A percentile compares a stretch with the other conserved stretches of the same genome.
These are phyloP conservation scores for Parastagonospora nodorum DNA, from an alignment of 2,329 filamentous ascomycete species.

Conservation along the genomic window DNA sequence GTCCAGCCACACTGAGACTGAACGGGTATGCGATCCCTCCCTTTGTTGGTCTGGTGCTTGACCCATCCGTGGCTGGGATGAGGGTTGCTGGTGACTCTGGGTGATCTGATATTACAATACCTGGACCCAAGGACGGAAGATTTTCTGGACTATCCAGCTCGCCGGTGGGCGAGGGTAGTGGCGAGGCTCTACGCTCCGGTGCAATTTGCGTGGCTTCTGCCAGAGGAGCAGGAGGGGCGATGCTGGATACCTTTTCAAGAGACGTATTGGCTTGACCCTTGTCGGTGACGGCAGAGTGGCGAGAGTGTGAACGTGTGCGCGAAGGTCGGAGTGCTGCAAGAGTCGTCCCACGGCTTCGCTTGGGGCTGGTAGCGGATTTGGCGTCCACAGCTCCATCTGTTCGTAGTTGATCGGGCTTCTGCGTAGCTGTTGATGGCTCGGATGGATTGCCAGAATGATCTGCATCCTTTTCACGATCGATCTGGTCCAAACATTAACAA, in stretches of 20 bases:
- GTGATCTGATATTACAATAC: slow-evolving; percentile 27
- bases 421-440: slow-evolving; percentile 34
- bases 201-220: slow-evolving; percentile 37
- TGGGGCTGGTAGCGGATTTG: slow-evolving; percentile 4
- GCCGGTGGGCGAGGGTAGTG: slow-evolving; percentile 20
- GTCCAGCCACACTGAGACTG: slow-evolving; percentile 55
- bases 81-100: slow-evolving; percentile 43
- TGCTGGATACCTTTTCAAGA: slow-evolving; percentile 20
- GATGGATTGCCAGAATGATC: slow-evolving; percentile 25
- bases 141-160: slow-evolving; percentile 1
- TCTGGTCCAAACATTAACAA: slow-evolving; percentile 21
- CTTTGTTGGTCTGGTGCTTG: slow-evolving; percentile 68
- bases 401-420: slow-evolving; percentile 5
- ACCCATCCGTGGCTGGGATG: slow-evolving; percentile 54
- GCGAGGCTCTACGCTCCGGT: slow-evolving; percentile 33
- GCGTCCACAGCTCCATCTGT: slow-evolving; percentile 45
- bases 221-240: slow-evolving; percentile 26
- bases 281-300: slow-evolving; percentile 39
- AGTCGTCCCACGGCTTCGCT: slow-evolving; percentile 9
- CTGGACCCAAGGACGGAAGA: slow-evolving; percentile 2
- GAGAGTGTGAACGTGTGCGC: slow-evolving; percentile 36
- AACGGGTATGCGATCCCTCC: slow-evolving; percentile 76
- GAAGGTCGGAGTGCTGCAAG: slow-evolving; percentile 9
- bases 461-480: slow-evolving; percentile 40
- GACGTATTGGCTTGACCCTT: slow-evolving; percentile 34